Percentiles rank a stretch among this genome's conserved stretches.
Conservation (phyloP, 2,329 filamentous ascomycete genomes). For the Aspergillus sp. region DNA sequence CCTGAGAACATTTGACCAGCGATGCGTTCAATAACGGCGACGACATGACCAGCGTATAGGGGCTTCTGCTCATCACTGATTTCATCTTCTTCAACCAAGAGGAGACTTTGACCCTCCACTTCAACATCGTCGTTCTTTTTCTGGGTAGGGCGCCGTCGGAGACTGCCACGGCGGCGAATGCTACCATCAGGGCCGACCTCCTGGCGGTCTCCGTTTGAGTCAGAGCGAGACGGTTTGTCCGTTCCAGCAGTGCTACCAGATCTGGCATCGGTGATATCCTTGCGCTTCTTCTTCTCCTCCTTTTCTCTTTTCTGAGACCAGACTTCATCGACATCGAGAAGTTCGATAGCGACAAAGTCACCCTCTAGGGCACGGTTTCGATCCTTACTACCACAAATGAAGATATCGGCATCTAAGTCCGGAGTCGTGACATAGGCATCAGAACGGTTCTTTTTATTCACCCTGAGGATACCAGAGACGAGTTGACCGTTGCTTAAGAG, state of each 20-base stretch:
- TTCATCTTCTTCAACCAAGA: slow-evolving; percentile 96
- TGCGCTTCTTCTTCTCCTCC: slow-evolving; percentile 99
- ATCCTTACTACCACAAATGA: slow-evolving; percentile 99
- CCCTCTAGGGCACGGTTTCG: slow-evolving; percentile 95
- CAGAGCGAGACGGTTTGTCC: slow-evolving; percentile 58
- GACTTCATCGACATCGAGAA: slow-evolving; percentile 96
- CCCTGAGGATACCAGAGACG: slow-evolving; percentile 91
- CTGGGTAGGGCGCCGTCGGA: slow-evolving; percentile 93
- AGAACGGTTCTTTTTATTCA: slow-evolving; percentile 99
- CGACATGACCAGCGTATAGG: slow-evolving; percentile 92
- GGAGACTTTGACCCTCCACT: slow-evolving; percentile 93
- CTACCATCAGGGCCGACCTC: slow-evolving; percentile 70
- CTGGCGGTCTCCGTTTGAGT: slow-evolving; percentile 64
- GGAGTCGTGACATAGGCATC: slow-evolving; percentile 96
- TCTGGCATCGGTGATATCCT: slow-evolving; percentile 93
- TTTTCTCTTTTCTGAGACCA: slow-evolving; percentile 99
- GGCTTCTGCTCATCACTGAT: slow-evolving; percentile 99
- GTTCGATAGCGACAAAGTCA: slow-evolving; percentile 90
- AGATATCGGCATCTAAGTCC: slow-evolving; percentile 96
- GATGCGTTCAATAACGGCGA: slow-evolving; percentile 94
- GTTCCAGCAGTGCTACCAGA: slow-evolving; percentile 71
- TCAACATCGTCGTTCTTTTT: slow-evolving; percentile 99
- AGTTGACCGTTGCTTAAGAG: slow-evolving; percentile 89
- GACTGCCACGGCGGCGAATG: slow-evolving; percentile 86
- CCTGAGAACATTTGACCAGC: slow-evolving; percentile 99